Percentiles rank a stretch among this genome's conserved stretches.
These are phyloP conservation scores for Sphagnum contortum DNA, from an alignment of 225 moss, liverwort and hornwort species.

Conservation along the genomic window DNA sequence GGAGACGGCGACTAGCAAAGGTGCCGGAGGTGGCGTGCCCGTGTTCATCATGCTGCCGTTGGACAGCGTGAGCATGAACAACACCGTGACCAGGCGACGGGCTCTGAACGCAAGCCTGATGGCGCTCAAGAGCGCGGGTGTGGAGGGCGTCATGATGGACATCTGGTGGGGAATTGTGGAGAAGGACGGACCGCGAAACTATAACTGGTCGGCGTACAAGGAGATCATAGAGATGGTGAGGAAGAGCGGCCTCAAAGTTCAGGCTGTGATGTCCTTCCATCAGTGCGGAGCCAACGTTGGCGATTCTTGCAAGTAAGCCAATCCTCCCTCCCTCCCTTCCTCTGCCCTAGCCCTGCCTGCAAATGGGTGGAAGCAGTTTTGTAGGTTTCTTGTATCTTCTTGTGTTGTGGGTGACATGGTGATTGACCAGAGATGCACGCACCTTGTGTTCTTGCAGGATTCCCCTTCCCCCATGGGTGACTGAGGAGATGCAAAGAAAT, in stretches of 20 bases:
- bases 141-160: constrained; percentile 86
- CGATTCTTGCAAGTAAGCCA: constrained; percentile 64
- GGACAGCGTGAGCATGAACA: constrained; percentile 64
- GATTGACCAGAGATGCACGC: too few relatives aligned
- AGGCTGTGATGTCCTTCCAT: constrained; percentile 81
- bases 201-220: constrained; percentile 70
- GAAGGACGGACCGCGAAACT: constrained; percentile 51
- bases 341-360: neutral
- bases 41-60: constrained; percentile 72
- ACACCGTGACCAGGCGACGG: constrained; percentile 47
- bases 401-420: too few relatives aligned
- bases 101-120: constrained; percentile 61
- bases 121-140: constrained; percentile 62
- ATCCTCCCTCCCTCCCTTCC: neutral
- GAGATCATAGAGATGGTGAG: constrained; percentile 52
- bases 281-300: constrained; percentile 83
- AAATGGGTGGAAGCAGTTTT: too few relatives aligned
- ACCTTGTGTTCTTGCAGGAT: constrained; percentile 15
- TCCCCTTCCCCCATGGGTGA: constrained; percentile 53
- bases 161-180: constrained; percentile 93
- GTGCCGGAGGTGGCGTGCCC: constrained; percentile 54
- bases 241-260: constrained; percentile 64
- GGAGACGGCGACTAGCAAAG: constrained; percentile 57
- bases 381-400: too few relatives aligned
- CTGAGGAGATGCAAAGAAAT: constrained; percentile 49